Evolutionary conservation across 2,329 filamentous ascomycete genomes (phyloP), one percentile per base, ranked within the genome.

Genomic region (Hypoxylon sp.): DNA sequence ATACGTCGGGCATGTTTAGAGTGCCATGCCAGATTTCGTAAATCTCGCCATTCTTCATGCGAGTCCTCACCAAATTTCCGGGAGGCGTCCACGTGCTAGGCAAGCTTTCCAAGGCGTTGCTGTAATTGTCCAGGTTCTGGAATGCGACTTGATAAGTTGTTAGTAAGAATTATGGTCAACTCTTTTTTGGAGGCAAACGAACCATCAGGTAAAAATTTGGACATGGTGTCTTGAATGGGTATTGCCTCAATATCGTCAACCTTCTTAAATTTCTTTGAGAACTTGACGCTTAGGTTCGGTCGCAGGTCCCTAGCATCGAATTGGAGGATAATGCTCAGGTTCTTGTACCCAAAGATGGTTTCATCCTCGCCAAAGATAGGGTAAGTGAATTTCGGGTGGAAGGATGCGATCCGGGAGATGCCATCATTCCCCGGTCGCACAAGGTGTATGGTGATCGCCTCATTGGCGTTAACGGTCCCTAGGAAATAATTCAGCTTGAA

Each of bases 351-450:
- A 72, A 97, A 94, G 69, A 98, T 95, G 28, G 85, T 87, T 78
- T 99, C 93, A 7, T 96, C 90, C n/a, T 98, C 91, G 73, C 93
- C 93, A 72, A 98, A 97, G 68, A 99, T 91, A 1, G 93, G 83
- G 78, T 98, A 97, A 16, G 95, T 97, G 77, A 94, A 96, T 74
- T 87, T 87, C 0, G 96, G 96, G 65, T 92, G 85, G 78, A 99
- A 98, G 26, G 87, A 85, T 24, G 86, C 84, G 71, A 90, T 80
- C n/a, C n/a, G n/a, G n/a, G n/a, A n/a, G n/a, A n/a, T n/a, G n/a
- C n/a, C n/a, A n/a, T n/a, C n/a, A n/a, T n/a, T n/a, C n/a, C n/a
- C n/a, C 28, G 68, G 70, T 60, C 64, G 68, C 56, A 74, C 71
- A 44, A 75, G 71, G 9, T 85, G 87, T 72, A 93, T 83, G 55